These are phyloP conservation scores for Hemileccinum impolitum DNA, from an alignment of 768 basidiomycete species.

Conservation along the genomic window DNA sequence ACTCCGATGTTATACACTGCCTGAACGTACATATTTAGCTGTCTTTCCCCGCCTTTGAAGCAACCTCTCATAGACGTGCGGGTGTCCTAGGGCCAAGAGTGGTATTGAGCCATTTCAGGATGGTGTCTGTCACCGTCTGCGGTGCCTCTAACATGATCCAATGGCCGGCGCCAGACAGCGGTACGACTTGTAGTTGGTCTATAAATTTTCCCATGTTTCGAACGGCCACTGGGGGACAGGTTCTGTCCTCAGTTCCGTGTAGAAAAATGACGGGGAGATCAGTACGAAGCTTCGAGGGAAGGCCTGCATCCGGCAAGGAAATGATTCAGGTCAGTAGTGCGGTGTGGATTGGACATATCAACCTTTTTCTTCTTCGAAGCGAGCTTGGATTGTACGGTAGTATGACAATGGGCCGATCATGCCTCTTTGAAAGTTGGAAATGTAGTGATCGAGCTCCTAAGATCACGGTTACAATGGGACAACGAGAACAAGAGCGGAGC, in stretches of 20 bases:
- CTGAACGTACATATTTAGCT: not conserved
- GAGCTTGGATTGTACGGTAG: constrained; percentile 58
- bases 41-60: not conserved
- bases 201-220: constrained; percentile 48
- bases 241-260: constrained; percentile 54
- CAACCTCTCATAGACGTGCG: constrained; percentile 7
- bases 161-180: constrained; percentile 56
- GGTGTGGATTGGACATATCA: not conserved
- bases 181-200: constrained; percentile 45
- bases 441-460: constrained; percentile 58
- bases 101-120: constrained; percentile 45
- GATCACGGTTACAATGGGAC: constrained; percentile 5
- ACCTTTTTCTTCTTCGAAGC: constrained; percentile 66
- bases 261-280: constrained; percentile 60
- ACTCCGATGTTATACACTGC: too few relatives aligned
- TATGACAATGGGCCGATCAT: constrained; percentile 78
- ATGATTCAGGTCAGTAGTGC: not conserved
- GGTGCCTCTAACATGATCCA: constrained; percentile 68
- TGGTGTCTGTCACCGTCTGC: constrained; percentile 47
- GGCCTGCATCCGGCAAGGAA: constrained; percentile 37
- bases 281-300: constrained; percentile 41
- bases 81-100: not conserved
- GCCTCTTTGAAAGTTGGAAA: constrained; percentile 40
- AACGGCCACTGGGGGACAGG: constrained; percentile 42
- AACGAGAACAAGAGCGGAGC: not conserved